Percentiles rank a stretch among this genome's conserved stretches.
These are phyloP conservation scores for Herpetomonas tarakana DNA, from an alignment of 208 protist species.

Conservation along the genomic window DNA sequence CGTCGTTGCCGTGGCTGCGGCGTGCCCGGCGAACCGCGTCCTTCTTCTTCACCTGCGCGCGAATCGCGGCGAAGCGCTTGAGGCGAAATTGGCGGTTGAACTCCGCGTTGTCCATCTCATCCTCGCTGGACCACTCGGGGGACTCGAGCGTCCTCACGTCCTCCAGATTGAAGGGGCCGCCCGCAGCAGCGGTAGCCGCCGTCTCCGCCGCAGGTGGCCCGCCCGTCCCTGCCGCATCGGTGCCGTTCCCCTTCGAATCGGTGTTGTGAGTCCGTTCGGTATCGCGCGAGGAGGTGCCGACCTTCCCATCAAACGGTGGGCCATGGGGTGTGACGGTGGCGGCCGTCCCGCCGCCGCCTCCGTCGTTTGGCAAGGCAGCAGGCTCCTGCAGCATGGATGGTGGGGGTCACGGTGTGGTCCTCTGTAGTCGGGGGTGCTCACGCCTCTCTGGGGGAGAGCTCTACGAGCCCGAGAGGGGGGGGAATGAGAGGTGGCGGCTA, in stretches of 20 bases:
- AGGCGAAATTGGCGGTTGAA: slow-evolving; percentile 42
- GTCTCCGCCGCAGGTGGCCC: background rate
- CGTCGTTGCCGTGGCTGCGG: too few species aligned
- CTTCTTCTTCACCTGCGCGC: too few species aligned
- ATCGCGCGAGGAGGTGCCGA: background rate
- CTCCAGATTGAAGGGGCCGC: slow-evolving; percentile 17
- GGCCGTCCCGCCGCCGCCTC: too few species aligned
- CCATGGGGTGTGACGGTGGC: background rate
- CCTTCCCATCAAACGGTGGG: too few species aligned
- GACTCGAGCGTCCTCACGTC: slow-evolving; percentile 35
- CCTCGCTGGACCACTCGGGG: slow-evolving; percentile 41
- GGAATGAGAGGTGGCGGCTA: background rate
- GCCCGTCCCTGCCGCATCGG: background rate
- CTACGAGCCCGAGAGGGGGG: too few species aligned
- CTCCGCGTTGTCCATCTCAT: slow-evolving; percentile 43
- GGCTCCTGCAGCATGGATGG: too few species aligned
- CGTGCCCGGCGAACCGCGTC: too few species aligned
- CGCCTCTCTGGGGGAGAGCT: too few species aligned
- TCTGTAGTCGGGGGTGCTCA: too few species aligned
- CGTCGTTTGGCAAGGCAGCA: too few species aligned
- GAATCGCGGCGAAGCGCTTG: slow-evolving; percentile 26
- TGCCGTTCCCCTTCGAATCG: too few species aligned
- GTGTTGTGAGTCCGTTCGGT: background rate
- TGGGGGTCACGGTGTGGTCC: too few species aligned
- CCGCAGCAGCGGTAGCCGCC: background rate